Percentiles rank a stretch among this genome's conserved stretches.
These are phyloP conservation scores for Dendrostoma leiphaemia DNA, from an alignment of 2,329 filamentous ascomycete genomes.

Conservation along the genomic window DNA sequence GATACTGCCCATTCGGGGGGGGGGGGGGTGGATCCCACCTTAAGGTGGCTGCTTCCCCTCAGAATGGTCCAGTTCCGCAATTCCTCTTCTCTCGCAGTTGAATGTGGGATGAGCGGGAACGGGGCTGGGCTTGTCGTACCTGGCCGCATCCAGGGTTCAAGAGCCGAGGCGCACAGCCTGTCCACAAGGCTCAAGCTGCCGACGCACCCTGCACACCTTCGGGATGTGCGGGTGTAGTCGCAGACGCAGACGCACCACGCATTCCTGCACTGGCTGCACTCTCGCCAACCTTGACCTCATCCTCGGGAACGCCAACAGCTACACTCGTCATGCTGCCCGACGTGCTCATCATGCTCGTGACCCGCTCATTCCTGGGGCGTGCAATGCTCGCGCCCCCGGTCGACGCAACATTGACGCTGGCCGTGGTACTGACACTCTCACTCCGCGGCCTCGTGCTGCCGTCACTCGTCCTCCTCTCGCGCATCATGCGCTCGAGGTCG, in stretches of 20 bases:
- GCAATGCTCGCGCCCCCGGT: slow-evolving; percentile 42
- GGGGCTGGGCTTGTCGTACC: too few species aligned
- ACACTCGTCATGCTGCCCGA: slow-evolving; percentile 34
- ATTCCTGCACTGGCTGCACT: slow-evolving; percentile 54
- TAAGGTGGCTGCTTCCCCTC: too few species aligned
- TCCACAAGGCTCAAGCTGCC: neutral
- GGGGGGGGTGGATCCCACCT: too few species aligned
- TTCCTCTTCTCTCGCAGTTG: too few species aligned
- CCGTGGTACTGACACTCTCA: slow-evolving; percentile 34
- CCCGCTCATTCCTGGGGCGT: slow-evolving; percentile 43
- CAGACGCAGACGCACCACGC: neutral
- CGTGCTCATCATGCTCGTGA: slow-evolving; percentile 44
- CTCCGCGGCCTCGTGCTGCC: slow-evolving; percentile 42
- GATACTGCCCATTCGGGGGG: neutral
- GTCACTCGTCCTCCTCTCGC: slow-evolving; percentile 47
- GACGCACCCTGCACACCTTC: neutral
- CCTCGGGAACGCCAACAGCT: slow-evolving; percentile 56
- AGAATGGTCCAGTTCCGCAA: too few species aligned
- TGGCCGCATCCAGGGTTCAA: too few species aligned
- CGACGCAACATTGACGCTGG: slow-evolving; percentile 28
- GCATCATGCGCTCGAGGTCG: slow-evolving; percentile 57
- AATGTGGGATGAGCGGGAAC: too few species aligned
- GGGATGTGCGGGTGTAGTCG: neutral
- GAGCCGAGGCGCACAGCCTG: neutral
- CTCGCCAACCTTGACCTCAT: slow-evolving; percentile 60